phyloP scores from a whole-genome alignment of 2,329 filamentous ascomycete genomes.

The Thielaviopsis punctulata region DNA sequence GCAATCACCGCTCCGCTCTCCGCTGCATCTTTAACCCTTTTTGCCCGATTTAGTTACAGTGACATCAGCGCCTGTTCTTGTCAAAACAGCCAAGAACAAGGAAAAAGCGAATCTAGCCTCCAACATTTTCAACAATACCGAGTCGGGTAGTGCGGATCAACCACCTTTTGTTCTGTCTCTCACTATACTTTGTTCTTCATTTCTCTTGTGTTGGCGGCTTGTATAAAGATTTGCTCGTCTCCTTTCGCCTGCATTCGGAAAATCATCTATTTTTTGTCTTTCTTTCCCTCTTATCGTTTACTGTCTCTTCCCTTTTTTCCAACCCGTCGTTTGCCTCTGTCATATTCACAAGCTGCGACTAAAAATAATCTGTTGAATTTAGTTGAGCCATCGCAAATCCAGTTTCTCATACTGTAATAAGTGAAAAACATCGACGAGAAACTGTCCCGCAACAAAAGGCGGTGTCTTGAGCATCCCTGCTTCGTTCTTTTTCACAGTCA shows the following conservation, averaged over 20 bases:
- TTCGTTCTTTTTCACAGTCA: neutral
- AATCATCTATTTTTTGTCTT: slow-evolving; percentile 1
- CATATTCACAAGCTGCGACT: neutral
- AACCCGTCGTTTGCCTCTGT: neutral
- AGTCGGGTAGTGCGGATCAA: too few relatives aligned
- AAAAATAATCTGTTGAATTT: neutral
- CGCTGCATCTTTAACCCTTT: neutral
- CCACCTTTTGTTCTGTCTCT: neutral
- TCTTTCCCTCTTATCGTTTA: neutral
- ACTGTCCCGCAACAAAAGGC: neutral
- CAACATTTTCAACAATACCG: neutral
- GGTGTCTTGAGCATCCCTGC: neutral
- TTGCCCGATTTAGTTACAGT: neutral
- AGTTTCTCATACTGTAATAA: neutral
- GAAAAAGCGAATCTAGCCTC: neutral
- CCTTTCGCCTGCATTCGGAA: neutral
- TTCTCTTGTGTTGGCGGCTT: neutral
- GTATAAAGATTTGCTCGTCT: neutral
- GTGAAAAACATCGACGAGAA: neutral
- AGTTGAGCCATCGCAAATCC: neutral
- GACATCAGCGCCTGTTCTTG: neutral
- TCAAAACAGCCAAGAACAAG: neutral
- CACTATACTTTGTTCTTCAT: neutral
- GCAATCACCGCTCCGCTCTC: neutral
- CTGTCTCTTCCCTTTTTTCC: neutral